Evolutionary conservation across 257 asterid species (phyloP), one percentile per base, ranked within the genome.

Genomic region (Gardenia jasminoides): DNA sequence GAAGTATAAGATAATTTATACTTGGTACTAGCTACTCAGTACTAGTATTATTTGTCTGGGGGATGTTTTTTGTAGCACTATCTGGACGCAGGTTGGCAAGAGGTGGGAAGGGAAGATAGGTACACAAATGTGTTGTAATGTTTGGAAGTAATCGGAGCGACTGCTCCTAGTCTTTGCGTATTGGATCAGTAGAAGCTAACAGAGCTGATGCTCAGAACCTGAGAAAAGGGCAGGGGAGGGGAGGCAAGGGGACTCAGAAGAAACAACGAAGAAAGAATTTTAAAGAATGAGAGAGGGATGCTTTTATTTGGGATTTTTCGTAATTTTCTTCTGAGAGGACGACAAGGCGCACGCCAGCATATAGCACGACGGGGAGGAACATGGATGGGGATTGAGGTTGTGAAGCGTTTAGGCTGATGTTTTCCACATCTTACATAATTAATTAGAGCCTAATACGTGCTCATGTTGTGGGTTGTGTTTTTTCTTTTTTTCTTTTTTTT

Each of bases 391-490:
- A 28, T 9, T 19, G 26, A 41, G 26, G 52, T 19, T 54, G 59
- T 56, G 36, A 67, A 22, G 4, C 70, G 75, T 11, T 28, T 26
- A 17, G 50, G 26, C 36, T 10, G 22, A 46, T 7, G 47, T 47
- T 41, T 36, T 20, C 7, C 36, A 66, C 47, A 76, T 31, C n/a
- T 47, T 73, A 67, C 46, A 54, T 82, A 36, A 36, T 36, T 78
- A 67, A 75, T 48, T 47, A 61, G 46, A 46, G 48, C 62, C 62
- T 62, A 61, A 69, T 36, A 2, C 41, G 4, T 36, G 58, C 71
- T 81, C 72, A 81, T 75, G 76, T 56, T 44, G 15, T 30, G 68
- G 80, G 77, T 61, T 30, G 68, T 77, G 77, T 61, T 76, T 67
- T 17, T 28, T 36, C 41, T 36, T 36, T 36, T 36, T 36, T 3